A percentile compares a stretch with the other conserved stretches of the same genome.
Conservation (phyloP, 2,329 filamentous ascomycete species). For the Pseudogymnoascus pannorum region DNA sequence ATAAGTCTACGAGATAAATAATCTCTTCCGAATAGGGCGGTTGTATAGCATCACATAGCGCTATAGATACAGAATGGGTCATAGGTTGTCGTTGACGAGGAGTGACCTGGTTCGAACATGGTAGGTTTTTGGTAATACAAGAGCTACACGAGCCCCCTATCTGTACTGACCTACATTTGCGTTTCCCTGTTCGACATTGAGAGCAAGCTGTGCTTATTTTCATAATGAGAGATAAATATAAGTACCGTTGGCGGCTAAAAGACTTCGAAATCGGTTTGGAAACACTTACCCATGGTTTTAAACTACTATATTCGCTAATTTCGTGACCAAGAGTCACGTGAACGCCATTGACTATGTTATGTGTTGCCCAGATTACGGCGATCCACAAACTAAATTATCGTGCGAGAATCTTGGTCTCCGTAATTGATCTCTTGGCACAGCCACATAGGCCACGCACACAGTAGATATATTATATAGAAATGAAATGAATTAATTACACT, state of each 20-base stretch:
- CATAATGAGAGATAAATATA: background rate
- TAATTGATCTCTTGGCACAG: too few species aligned
- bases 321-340: too few species aligned
- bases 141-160: background rate
- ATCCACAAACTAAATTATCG: too few species aligned
- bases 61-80: background rate
- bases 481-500: too few species aligned
- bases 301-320: too few species aligned
- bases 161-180: background rate
- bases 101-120: background rate
- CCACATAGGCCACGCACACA: too few species aligned
- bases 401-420: too few species aligned
- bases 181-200: background rate
- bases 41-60: background rate
- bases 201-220: background rate
- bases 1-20: slow-evolving; percentile 19
- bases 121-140: background rate
- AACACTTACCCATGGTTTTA: too few species aligned
- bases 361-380: too few species aligned
- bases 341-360: too few species aligned
- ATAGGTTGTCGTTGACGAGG: background rate
- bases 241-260: background rate
- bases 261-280: background rate
- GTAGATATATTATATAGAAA: too few species aligned
- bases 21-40: background rate